These are phyloP conservation scores for Teratosphaeria viscida DNA, from an alignment of 2,329 filamentous ascomycete species.

Conservation along the genomic window DNA sequence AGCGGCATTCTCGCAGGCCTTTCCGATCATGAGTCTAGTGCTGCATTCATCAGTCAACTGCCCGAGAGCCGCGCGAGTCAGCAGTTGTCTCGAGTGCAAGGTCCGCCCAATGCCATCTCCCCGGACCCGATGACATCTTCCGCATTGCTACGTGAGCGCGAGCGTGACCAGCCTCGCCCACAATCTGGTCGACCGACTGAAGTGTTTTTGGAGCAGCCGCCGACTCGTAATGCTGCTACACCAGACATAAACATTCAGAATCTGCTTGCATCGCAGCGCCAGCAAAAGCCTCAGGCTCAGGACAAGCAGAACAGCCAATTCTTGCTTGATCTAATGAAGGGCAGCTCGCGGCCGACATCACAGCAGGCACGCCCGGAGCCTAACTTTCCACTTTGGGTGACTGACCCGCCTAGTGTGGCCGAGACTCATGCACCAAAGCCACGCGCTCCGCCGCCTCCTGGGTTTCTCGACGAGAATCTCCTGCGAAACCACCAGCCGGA, in stretches of 20 bases:
- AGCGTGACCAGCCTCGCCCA: slow-evolving; percentile 14
- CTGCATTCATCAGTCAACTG: slow-evolving; percentile 4
- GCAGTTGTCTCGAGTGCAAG: slow-evolving; percentile 6
- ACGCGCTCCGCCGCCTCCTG: slow-evolving; percentile 23
- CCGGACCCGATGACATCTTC: slow-evolving; percentile 14
- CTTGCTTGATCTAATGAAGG: slow-evolving; percentile 66
- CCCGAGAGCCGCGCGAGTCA: slow-evolving; percentile 5
- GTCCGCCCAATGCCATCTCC: slow-evolving; percentile 7
- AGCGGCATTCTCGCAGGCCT: neutral
- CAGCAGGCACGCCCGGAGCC: slow-evolving; percentile 20
- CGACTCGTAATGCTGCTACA: slow-evolving; percentile 19
- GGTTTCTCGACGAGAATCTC: slow-evolving; percentile 26
- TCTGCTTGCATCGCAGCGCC: slow-evolving; percentile 31
- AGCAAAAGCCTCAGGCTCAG: slow-evolving; percentile 28
- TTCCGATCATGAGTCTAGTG: slow-evolving; percentile 1
- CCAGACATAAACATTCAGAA: slow-evolving; percentile 26
- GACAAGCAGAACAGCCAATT: slow-evolving; percentile 59
- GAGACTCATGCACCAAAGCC: slow-evolving; percentile 29
- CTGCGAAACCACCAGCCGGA: slow-evolving; percentile 19
- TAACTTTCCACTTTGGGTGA: slow-evolving; percentile 27
- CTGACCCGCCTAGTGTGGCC: slow-evolving; percentile 16
- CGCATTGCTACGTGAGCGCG: slow-evolving; percentile 8
- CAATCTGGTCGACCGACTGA: slow-evolving; percentile 13
- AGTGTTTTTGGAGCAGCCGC: slow-evolving; percentile 18
- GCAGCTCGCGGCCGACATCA: slow-evolving; percentile 26